Conservation (phyloP, 352 stramenopile genomes). For the Phytophthora kernoviae region DNA sequence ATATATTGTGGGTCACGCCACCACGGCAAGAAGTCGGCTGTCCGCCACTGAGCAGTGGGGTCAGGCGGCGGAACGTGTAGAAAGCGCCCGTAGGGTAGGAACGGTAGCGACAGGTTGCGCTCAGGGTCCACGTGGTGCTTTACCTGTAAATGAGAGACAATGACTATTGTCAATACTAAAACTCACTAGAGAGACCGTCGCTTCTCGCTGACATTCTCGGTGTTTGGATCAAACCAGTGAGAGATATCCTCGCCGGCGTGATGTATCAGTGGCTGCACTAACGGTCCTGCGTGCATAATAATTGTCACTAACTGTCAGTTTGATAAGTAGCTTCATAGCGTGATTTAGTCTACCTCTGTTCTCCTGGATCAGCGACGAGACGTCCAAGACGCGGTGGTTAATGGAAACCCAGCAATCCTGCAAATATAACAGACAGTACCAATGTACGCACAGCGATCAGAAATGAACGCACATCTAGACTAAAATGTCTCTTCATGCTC, state of each 20-base stretch:
- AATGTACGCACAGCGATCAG: background rate
- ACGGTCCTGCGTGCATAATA: conserved; percentile 36
- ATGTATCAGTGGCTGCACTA: conserved; percentile 83
- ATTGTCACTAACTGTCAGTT: conserved; percentile 5
- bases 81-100: conserved; percentile 86
- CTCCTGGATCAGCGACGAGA: conserved; percentile 76
- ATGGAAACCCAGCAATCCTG: conserved; percentile 85
- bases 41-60: conserved; percentile 76
- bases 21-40: conserved; percentile 81
- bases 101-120: conserved; percentile 77
- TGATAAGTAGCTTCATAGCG: background rate
- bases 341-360: conserved; percentile 46
- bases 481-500: background rate
- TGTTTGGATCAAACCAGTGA: conserved; percentile 90
- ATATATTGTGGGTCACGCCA: conserved; percentile 83
- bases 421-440: too few relatives aligned
- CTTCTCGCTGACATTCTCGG: conserved; percentile 50
- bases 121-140: conserved; percentile 82
- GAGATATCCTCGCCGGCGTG: conserved; percentile 91
- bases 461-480: background rate
- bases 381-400: conserved; percentile 79
- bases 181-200: background rate
- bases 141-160: conserved; percentile 39
- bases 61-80: conserved; percentile 87
- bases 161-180: background rate